A percentile compares a stretch with the other conserved stretches of the same genome.
Evolutionary conservation across 1,284 basidiomycete genomes (phyloP).

Genomic region (Puccinia novopanici): DNA sequence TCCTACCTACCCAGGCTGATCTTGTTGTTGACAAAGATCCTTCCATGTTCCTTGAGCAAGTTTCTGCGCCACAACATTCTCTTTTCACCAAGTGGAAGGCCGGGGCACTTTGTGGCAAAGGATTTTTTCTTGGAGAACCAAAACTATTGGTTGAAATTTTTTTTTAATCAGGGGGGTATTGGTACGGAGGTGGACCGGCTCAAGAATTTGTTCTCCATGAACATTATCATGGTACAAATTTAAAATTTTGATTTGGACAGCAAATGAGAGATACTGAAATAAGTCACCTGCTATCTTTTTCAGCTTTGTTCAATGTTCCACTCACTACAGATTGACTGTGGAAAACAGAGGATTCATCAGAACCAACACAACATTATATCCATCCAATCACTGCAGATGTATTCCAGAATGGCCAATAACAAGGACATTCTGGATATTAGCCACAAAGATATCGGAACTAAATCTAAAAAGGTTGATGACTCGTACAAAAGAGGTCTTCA

Average conservation of each 20-base stretch:
- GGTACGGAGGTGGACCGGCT: slow-evolving; percentile 17
- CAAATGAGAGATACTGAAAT: too few species aligned
- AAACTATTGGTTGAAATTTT: slow-evolving; percentile 29
- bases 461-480: too few species aligned
- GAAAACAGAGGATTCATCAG: neutral
- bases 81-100: slow-evolving; percentile 9
- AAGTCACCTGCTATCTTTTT: too few species aligned
- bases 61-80: neutral
- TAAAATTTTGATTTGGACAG: too few species aligned
- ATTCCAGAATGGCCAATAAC: neutral
- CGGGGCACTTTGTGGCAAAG: slow-evolving; percentile 18
- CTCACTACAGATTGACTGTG: neutral
- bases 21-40: neutral
- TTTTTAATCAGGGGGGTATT: neutral
- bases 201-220: slow-evolving; percentile 2
- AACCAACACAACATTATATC: neutral
- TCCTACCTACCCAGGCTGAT: neutral
- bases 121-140: slow-evolving; percentile 19
- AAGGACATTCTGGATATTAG: neutral
- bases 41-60: neutral
- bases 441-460: neutral
- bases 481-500: too few species aligned
- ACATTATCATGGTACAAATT: slow-evolving; percentile 11
- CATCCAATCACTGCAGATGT: neutral
- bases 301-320: neutral